Evolutionary conservation across 345 rosid genomes (phyloP).

Genomic region (Eucalyptus regnans): DNA sequence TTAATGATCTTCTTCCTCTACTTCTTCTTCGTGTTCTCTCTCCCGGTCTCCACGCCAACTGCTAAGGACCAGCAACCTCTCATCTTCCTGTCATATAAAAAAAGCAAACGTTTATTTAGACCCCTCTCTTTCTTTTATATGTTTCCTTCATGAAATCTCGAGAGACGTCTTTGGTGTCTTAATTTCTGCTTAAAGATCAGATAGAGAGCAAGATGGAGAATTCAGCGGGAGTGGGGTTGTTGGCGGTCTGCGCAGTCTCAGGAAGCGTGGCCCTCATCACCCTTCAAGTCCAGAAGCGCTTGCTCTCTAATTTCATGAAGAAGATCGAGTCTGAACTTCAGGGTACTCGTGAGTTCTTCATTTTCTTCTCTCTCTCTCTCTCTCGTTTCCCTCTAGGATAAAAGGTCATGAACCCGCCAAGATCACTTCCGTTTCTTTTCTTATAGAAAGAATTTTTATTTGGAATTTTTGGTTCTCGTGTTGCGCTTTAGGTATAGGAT

Average conservation of each 20-base stretch:
- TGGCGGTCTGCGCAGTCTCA: slow-evolving; percentile 73
- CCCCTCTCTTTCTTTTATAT: background rate
- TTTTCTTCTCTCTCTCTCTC: background rate
- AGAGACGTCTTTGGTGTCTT: background rate
- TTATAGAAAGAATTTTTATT: background rate
- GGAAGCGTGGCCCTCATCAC: slow-evolving; percentile 66
- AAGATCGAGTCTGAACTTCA: slow-evolving; percentile 46
- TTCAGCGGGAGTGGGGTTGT: slow-evolving; percentile 23
- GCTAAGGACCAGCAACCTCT: background rate
- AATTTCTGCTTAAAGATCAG: background rate
- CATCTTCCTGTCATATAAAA: background rate
- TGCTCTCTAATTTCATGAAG: slow-evolving; percentile 59
- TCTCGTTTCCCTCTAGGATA: too few species aligned
- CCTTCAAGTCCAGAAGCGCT: slow-evolving; percentile 53
- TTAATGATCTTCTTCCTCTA: background rate
- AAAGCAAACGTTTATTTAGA: background rate
- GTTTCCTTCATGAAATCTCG: background rate
- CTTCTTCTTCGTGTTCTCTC: background rate
- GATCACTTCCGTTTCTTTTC: background rate
- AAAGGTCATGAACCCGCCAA: background rate
- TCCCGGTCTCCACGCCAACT: background rate
- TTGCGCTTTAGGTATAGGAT: background rate
- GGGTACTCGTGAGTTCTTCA: slow-evolving; percentile 3
- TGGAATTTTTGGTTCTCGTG: too few species aligned
- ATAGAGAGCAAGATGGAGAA: slow-evolving; percentile 8